Evolutionary conservation across 345 rosid species (phyloP).

Genomic region (Eucalyptus albens): DNA sequence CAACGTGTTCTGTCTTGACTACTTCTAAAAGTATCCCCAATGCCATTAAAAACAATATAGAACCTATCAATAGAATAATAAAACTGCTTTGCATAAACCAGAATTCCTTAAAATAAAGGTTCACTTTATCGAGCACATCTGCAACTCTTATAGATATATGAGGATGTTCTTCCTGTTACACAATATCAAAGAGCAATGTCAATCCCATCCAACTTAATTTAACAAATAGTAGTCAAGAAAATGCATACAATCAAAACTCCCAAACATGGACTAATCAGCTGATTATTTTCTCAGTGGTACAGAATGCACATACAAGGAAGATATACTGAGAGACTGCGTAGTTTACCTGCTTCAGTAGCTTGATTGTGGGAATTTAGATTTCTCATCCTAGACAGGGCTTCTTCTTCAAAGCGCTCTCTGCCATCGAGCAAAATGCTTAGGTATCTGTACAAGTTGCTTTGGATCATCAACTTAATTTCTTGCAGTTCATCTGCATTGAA

Average conservation of each 20-base stretch:
- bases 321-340: neutral
- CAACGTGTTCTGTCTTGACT: neutral
- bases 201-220: neutral
- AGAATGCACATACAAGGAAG: neutral
- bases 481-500: conserved; percentile 69
- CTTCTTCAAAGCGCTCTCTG: conserved; percentile 96
- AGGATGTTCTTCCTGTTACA: neutral
- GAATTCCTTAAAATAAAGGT: neutral
- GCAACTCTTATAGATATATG: neutral
- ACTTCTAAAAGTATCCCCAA: neutral
- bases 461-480: conserved; percentile 92
- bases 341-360: conserved; percentile 37
- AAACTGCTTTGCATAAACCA: neutral
- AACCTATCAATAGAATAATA: neutral
- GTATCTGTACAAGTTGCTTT: conserved; percentile 92
- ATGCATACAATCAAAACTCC: neutral
- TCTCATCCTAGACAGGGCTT: conserved; percentile 37
- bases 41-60: neutral
- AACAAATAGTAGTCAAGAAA: neutral
- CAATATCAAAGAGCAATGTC: neutral
- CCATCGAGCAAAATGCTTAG: conserved; percentile 94
- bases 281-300: neutral
- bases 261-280: neutral
- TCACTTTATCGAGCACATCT: neutral
- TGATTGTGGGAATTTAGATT: conserved; percentile 25